These are phyloP conservation scores for Talaromyces sp. DNA, from an alignment of 2,329 filamentous ascomycete species.

Conservation along the genomic window DNA sequence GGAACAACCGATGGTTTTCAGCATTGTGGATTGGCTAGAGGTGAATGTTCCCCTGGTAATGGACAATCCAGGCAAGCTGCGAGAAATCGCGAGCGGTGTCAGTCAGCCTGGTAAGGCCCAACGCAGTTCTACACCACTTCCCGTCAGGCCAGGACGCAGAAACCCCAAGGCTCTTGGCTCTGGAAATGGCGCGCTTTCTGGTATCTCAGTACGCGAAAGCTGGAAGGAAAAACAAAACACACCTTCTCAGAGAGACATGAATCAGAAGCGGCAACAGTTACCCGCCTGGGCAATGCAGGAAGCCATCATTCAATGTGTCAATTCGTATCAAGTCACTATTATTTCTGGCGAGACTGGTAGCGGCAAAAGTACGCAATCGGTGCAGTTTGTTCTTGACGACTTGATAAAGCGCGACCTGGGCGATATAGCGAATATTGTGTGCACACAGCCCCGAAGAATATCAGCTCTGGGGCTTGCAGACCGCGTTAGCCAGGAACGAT, in stretches of 20 bases:
- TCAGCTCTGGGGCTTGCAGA: conserved; percentile 92
- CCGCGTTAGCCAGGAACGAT: conserved; percentile 88
- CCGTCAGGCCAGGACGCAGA: conserved; percentile 24
- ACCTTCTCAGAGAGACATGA: conserved; percentile 67
- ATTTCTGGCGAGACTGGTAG: conserved; percentile 96
- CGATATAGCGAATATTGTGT: conserved; percentile 78
- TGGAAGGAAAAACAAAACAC: conserved; percentile 66
- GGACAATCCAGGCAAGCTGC: conserved; percentile 73
- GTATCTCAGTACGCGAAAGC: conserved; percentile 53
- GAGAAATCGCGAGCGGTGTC: conserved; percentile 78
- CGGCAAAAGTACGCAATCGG: conserved; percentile 93
- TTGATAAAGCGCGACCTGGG: conserved; percentile 73
- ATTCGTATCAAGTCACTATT: conserved; percentile 80
- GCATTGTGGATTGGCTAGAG: conserved; percentile 86
- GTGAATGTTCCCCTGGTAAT: conserved; percentile 77
- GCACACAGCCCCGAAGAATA: conserved; percentile 91
- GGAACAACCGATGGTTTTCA: conserved; percentile 88
- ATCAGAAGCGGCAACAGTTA: conserved; percentile 64
- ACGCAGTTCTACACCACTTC: conserved; percentile 17
- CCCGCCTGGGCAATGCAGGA: conserved; percentile 85
- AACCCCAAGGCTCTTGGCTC: conserved; percentile 57
- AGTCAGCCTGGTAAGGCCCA: conserved; percentile 38
- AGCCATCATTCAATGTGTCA: conserved; percentile 69
- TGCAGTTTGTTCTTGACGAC: conserved; percentile 93
- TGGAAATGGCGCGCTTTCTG: conserved; percentile 53